Conservation (phyloP, 768 basidiomycete genomes). For the Lentinula lateritia region DNA sequence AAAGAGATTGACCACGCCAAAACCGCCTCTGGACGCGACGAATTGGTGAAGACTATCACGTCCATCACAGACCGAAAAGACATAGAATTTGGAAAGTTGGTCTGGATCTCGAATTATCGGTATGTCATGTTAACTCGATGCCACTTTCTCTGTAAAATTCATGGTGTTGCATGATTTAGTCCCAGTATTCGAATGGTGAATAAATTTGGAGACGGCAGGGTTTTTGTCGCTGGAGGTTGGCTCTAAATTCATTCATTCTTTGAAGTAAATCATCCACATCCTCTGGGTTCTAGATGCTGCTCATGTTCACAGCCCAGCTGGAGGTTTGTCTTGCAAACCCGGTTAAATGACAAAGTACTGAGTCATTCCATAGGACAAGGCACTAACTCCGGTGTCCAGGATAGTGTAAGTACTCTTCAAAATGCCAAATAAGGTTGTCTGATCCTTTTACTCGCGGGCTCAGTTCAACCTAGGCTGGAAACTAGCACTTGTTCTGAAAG, state of each 20-base stretch:
- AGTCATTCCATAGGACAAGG: slow-evolving; percentile 15
- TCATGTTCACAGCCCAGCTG: slow-evolving; percentile 34
- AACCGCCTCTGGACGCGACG: slow-evolving; percentile 8
- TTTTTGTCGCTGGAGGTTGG: slow-evolving; percentile 39
- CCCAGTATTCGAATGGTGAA: slow-evolving; percentile 42
- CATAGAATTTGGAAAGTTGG: slow-evolving; percentile 9
- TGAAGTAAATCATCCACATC: not conserved
- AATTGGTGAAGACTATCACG: slow-evolving; percentile 1
- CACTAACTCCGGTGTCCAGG: slow-evolving; percentile 27
- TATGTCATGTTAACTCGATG: not conserved
- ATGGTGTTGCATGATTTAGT: slow-evolving; percentile 13
- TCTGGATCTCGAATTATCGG: not conserved
- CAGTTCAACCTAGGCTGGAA: slow-evolving; percentile 26
- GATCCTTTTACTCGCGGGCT: not conserved
- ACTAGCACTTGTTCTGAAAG: slow-evolving; percentile 20
- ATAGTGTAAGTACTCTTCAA: slow-evolving; percentile 16
- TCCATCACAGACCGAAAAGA: slow-evolving; percentile 9
- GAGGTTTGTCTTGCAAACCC: slow-evolving; percentile 14
- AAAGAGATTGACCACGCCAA: not conserved
- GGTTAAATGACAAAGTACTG: not conserved
- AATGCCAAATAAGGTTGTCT: not conserved
- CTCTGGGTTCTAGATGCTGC: slow-evolving; percentile 28
- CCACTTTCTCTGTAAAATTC: too few relatives aligned
- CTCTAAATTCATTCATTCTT: not conserved
- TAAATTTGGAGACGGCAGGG: slow-evolving; percentile 32